Evolutionary conservation across 2,329 filamentous ascomycete species (phyloP).

Genomic region (Xylaria digitata): DNA sequence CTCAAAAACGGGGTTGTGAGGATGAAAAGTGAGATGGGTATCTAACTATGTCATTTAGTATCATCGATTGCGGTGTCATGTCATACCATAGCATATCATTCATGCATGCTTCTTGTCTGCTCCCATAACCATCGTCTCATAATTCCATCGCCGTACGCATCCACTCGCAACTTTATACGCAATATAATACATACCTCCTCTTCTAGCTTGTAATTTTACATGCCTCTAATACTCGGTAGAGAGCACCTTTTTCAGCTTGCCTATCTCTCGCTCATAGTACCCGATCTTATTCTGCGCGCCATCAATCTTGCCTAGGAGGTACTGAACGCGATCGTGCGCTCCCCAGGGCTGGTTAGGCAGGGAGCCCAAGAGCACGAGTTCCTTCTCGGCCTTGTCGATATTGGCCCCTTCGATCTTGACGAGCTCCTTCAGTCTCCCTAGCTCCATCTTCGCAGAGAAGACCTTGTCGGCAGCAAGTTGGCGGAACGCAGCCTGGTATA

Average conservation of each 20-base stretch:
- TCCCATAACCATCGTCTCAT: not conserved
- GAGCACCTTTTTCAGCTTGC: conserved; percentile 76
- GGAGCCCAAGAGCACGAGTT: conserved; percentile 76
- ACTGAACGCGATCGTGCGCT: conserved; percentile 73
- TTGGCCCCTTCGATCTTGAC: conserved; percentile 77
- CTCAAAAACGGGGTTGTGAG: not conserved
- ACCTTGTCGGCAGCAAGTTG: conserved; percentile 77
- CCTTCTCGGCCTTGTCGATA: conserved; percentile 82
- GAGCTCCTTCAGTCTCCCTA: conserved; percentile 75
- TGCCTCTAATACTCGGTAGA: conserved; percentile 47
- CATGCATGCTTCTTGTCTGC: not conserved
- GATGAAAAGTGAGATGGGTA: conserved; percentile 32
- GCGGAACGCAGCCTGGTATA: conserved; percentile 88
- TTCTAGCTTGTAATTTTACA: not conserved
- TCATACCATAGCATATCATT: not conserved
- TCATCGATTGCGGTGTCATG: too few species aligned
- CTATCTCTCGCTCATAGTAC: conserved; percentile 78
- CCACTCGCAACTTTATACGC: not conserved
- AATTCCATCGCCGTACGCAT: not conserved
- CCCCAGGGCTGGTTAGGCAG: conserved; percentile 78
- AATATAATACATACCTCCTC: not conserved
- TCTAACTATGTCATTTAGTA: not conserved
- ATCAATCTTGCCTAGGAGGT: conserved; percentile 78
- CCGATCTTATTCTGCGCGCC: conserved; percentile 80
- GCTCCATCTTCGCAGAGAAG: conserved; percentile 77